Conservation (phyloP, 768 basidiomycete genomes). For the Dioszegia crocea region DNA sequence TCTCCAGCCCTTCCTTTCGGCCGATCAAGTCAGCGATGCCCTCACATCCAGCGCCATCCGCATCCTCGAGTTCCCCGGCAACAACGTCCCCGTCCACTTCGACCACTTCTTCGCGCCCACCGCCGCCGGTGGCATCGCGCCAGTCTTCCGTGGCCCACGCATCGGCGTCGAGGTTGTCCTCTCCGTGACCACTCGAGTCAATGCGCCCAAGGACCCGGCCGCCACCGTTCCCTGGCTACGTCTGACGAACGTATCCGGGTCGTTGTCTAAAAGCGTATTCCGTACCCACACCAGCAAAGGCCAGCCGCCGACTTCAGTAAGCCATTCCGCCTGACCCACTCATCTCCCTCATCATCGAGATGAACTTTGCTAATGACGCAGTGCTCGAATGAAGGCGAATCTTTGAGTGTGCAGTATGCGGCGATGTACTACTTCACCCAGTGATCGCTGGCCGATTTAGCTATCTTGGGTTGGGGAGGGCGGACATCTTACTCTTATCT, state of each 20-base stretch:
- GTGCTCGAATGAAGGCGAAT: constrained; percentile 46
- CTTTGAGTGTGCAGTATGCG: constrained; percentile 39
- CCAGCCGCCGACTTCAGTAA: constrained; percentile 54
- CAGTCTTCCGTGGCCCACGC: constrained; percentile 16
- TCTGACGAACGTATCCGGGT: constrained; percentile 55
- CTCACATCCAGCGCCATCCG: constrained; percentile 61
- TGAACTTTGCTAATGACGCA: no score
- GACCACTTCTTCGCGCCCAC: constrained; percentile 33
- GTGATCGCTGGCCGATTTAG: constrained; percentile 5
- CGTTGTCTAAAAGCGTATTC: constrained; percentile 57
- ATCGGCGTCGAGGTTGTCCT: constrained; percentile 16
- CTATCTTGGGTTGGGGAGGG: no score
- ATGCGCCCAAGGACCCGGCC: constrained; percentile 18
- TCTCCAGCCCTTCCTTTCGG: constrained; percentile 41
- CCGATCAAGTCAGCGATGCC: background rate
- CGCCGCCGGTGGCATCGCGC: constrained; percentile 24
- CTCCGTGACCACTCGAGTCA: constrained; percentile 7
- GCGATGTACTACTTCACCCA: constrained; percentile 42
- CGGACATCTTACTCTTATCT: no score
- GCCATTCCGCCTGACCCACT: constrained; percentile 5
- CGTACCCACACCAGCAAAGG: constrained; percentile 58
- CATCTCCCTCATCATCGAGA: no score
- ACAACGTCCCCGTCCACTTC: constrained; percentile 15
- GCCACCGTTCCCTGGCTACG: constrained; percentile 60
- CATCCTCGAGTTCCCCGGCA: constrained; percentile 35